phyloP scores from a whole-genome alignment of 1,139 yeast species.

The Yamadazyma oceani region DNA sequence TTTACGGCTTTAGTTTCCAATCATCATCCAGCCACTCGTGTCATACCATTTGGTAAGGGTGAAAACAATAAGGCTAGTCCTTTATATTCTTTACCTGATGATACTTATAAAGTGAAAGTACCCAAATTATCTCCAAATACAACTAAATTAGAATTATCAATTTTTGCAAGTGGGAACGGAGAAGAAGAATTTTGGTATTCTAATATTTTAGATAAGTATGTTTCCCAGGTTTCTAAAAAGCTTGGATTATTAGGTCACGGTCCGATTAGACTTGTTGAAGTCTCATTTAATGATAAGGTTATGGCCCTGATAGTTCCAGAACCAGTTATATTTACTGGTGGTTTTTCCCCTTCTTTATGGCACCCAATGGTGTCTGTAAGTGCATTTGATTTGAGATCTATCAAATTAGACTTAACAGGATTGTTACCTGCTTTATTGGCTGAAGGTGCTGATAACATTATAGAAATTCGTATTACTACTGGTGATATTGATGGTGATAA shows the following conservation, averaged over 20 bases:
- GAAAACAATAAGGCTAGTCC: slow-evolving; percentile 26
- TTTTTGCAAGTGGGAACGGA: slow-evolving; percentile 73
- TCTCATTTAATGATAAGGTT: slow-evolving; percentile 49
- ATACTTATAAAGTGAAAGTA: slow-evolving; percentile 32
- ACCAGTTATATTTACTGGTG: slow-evolving; percentile 74
- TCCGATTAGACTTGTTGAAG: slow-evolving; percentile 56
- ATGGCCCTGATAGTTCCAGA: slow-evolving; percentile 54
- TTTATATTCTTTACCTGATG: slow-evolving; percentile 42
- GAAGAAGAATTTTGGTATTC: slow-evolving; percentile 85
- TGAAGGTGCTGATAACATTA: slow-evolving; percentile 20
- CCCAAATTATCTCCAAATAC: slow-evolving; percentile 51
- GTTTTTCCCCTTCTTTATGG: slow-evolving; percentile 78
- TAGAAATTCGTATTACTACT: slow-evolving; percentile 56
- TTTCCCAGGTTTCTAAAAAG: slow-evolving; percentile 36
- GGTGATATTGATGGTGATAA: slow-evolving; percentile 35
- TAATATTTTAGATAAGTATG: slow-evolving; percentile 54
- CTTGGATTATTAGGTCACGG: slow-evolving; percentile 54
- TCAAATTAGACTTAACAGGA: slow-evolving; percentile 67
- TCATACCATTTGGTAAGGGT: slow-evolving; percentile 17
- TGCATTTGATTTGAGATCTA: slow-evolving; percentile 69
- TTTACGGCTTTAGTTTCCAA: slow-evolving; percentile 2
- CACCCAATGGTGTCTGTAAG: slow-evolving; percentile 69
- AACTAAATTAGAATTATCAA: slow-evolving; percentile 55
- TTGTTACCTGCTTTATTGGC: slow-evolving; percentile 65
- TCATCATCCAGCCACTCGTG: slow-evolving; percentile 6